Evolutionary conservation across 352 stramenopile species (phyloP).

Genomic region (Thalassiosira pacifica): DNA sequence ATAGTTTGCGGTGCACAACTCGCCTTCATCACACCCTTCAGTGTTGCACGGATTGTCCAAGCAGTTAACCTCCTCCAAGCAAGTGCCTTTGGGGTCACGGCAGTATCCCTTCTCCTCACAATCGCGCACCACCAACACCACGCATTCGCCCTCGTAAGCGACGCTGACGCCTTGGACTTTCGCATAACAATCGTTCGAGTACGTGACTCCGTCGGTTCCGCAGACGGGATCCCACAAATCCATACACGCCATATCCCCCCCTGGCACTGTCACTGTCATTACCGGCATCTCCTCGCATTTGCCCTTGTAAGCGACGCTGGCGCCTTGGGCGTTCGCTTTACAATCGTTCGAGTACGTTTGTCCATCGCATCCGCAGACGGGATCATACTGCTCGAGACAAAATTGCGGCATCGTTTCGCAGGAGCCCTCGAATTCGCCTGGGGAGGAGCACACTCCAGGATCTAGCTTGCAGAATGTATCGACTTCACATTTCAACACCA

Average conservation of each 20-base stretch:
- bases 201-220: constrained; percentile 2
- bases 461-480: constrained; percentile 20
- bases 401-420: background rate
- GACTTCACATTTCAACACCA: too few relatives aligned
- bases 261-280: background rate
- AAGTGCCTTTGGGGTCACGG: too few relatives aligned
- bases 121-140: too few relatives aligned
- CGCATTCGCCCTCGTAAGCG: background rate
- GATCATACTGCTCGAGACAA: background rate
- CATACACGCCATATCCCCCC: background rate
- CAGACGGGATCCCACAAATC: background rate
- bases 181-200: constrained; percentile 9
- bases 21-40: too few relatives aligned
- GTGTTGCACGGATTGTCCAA: too few relatives aligned
- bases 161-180: background rate
- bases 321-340: background rate
- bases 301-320: background rate
- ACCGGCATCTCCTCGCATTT: background rate
- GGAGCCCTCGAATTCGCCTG: background rate
- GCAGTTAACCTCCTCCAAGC: too few relatives aligned
- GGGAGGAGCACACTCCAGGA: background rate
- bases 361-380: constrained; percentile 17
- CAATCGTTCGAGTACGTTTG: constrained; percentile 10
- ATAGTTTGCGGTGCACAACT: too few relatives aligned
- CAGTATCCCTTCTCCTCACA: too few relatives aligned